Conservation (phyloP, 176 grass and related monocot species). For the Zoysia japonica region DNA sequence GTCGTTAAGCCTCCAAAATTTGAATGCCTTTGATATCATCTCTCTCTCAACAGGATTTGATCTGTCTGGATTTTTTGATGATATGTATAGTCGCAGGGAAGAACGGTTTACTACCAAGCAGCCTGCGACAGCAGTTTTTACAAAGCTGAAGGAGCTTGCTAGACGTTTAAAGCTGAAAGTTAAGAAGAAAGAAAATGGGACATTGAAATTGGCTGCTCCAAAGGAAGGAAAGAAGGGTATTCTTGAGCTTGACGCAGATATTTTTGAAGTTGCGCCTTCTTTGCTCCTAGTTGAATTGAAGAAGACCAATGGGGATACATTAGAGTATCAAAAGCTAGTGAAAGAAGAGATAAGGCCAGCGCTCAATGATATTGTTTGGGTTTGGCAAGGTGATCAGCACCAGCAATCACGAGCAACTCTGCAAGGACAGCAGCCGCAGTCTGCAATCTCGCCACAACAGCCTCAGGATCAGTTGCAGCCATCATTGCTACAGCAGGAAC, state of each 20-base stretch:
- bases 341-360: slow-evolving; percentile 76
- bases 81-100: slow-evolving; percentile 53
- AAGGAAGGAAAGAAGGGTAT: slow-evolving; percentile 86
- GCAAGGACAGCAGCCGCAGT: slow-evolving; percentile 26
- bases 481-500: slow-evolving; percentile 28
- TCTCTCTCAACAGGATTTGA: slow-evolving; percentile 82
- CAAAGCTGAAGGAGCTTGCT: slow-evolving; percentile 71
- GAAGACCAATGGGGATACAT: slow-evolving; percentile 69
- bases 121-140: slow-evolving; percentile 47
- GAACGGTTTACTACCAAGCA: slow-evolving; percentile 69
- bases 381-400: slow-evolving; percentile 68
- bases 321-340: slow-evolving; percentile 76
- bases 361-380: slow-evolving; percentile 87
- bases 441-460: not conserved
- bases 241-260: slow-evolving; percentile 73
- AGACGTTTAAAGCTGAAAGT: slow-evolving; percentile 63
- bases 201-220: slow-evolving; percentile 54
- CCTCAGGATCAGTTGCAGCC: slow-evolving; percentile 22
- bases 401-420: slow-evolving; percentile 21
- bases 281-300: slow-evolving; percentile 88
- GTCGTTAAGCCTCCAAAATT: slow-evolving; percentile 49
- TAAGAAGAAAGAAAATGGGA: slow-evolving; percentile 78
- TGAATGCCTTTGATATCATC: slow-evolving; percentile 95
- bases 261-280: slow-evolving; percentile 72
- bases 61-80: slow-evolving; percentile 75